Conservation (phyloP, 495 filamentous ascomycete genomes). For the Venustampulla echinocandica region DNA sequence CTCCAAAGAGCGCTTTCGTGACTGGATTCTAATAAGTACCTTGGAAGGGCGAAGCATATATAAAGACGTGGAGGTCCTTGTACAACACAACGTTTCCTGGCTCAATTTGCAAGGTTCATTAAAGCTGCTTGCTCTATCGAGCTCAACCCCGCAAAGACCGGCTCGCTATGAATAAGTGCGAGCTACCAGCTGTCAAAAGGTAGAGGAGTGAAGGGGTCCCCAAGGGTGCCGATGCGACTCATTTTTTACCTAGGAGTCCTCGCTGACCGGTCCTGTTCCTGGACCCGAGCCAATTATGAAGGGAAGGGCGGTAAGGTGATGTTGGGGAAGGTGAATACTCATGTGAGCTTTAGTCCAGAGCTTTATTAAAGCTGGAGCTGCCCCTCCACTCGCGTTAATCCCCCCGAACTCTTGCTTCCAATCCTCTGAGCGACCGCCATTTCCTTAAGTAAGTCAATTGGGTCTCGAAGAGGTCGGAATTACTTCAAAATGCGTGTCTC, state of each 20-base stretch:
- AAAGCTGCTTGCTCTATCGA: too few relatives aligned
- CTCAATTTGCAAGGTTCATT: too few relatives aligned
- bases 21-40: too few relatives aligned
- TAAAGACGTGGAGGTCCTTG: too few relatives aligned
- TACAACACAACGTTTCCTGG: too few relatives aligned
- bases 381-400: constrained; percentile 6
- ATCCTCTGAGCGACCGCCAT: neutral
- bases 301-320: neutral
- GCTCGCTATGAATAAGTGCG: too few relatives aligned
- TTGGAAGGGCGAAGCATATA: too few relatives aligned
- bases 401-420: neutral
- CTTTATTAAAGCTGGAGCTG: constrained; percentile 3
- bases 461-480: neutral
- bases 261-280: neutral
- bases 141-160: too few relatives aligned
- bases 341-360: constrained; percentile 1
- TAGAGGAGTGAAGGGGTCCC: neutral
- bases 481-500: constrained; percentile 9
- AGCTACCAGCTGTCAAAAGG: too few relatives aligned
- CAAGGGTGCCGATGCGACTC: neutral
- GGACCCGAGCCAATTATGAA: neutral
- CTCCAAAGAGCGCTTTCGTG: too few relatives aligned
- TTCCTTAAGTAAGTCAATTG: constrained; percentile 4
- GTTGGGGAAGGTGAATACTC: neutral
- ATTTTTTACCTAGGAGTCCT: neutral